Conservation (phyloP, 257 asterid genomes). For the Penstemon barbatus region DNA sequence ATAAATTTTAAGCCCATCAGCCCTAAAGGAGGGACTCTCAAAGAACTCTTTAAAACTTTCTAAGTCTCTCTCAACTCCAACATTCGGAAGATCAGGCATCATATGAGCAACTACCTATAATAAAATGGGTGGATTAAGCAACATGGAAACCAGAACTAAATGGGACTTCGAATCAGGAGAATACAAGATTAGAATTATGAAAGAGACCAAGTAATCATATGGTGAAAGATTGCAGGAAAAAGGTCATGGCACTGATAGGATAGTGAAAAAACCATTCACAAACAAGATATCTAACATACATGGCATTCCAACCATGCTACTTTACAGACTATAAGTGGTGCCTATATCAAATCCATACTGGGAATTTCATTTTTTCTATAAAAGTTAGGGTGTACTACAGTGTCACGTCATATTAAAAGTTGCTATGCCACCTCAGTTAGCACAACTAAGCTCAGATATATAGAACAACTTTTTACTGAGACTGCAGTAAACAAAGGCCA, state of each 20-base stretch:
- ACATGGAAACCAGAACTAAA: background rate
- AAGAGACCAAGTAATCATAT: slow-evolving; percentile 3
- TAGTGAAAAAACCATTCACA: background rate
- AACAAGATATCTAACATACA: background rate
- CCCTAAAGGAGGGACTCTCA: slow-evolving; percentile 91
- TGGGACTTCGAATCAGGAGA: background rate
- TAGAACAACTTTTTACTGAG: background rate
- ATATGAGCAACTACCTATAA: slow-evolving; percentile 96
- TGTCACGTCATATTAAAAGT: too few relatives aligned
- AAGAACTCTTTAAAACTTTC: slow-evolving; percentile 98
- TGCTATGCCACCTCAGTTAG: too few relatives aligned
- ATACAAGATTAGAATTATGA: slow-evolving; percentile 4
- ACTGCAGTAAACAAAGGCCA: background rate
- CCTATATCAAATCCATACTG: background rate
- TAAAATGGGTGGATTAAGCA: slow-evolving; percentile 18
- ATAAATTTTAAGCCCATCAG: slow-evolving; percentile 95
- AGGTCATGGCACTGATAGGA: background rate
- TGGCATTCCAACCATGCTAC: background rate
- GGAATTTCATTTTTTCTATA: background rate
- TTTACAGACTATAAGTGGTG: background rate
- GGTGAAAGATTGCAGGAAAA: background rate
- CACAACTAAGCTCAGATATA: background rate
- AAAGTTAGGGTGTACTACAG: too few relatives aligned
- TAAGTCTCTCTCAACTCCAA: slow-evolving; percentile 95
- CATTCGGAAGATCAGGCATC: slow-evolving; percentile 99